phyloP scores from a whole-genome alignment of 257 asterid genomes.

The Schizonepeta tenuifolia region DNA sequence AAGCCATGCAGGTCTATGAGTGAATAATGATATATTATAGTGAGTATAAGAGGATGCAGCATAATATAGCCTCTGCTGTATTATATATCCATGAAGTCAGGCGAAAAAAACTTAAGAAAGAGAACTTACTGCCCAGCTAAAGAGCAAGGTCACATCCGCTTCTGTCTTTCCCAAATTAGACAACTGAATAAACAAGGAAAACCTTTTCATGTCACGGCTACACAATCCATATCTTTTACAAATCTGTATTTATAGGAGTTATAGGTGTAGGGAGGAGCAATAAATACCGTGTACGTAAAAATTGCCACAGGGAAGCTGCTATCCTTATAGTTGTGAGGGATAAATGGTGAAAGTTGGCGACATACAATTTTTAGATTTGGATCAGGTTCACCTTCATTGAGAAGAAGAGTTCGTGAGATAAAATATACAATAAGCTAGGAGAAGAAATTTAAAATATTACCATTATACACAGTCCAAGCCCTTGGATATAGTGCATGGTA shows the following conservation, averaged over 20 bases:
- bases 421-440: slow-evolving; percentile 26
- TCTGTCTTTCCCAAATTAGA: slow-evolving; percentile 70
- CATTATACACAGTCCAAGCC: slow-evolving; percentile 97
- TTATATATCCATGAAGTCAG: slow-evolving; percentile 17
- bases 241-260: slow-evolving; percentile 8
- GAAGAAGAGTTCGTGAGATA: slow-evolving; percentile 31
- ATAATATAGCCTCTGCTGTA: slow-evolving; percentile 7
- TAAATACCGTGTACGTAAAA: slow-evolving; percentile 78
- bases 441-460: slow-evolving; percentile 48
- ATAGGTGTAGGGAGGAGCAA: slow-evolving; percentile 15
- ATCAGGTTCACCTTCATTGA: slow-evolving; percentile 91
- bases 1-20: slow-evolving; percentile 2
- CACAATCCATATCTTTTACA: slow-evolving; percentile 12
- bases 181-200: slow-evolving; percentile 59
- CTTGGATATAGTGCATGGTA: slow-evolving; percentile 97
- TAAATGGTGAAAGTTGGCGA: slow-evolving; percentile 92
- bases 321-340: slow-evolving; percentile 93
- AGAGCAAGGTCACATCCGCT: slow-evolving; percentile 86
- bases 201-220: slow-evolving; percentile 32
- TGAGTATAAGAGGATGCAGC: slow-evolving; percentile 3
- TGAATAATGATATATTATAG: slow-evolving; percentile 4
- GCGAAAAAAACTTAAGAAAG: slow-evolving; percentile 22
- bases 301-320: slow-evolving; percentile 93
- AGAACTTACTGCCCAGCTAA: slow-evolving; percentile 91
- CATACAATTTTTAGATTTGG: slow-evolving; percentile 82